Base-by-base conservation (phyloP, 805 yeast species). In the Wickerhamiella cacticola region DNA sequence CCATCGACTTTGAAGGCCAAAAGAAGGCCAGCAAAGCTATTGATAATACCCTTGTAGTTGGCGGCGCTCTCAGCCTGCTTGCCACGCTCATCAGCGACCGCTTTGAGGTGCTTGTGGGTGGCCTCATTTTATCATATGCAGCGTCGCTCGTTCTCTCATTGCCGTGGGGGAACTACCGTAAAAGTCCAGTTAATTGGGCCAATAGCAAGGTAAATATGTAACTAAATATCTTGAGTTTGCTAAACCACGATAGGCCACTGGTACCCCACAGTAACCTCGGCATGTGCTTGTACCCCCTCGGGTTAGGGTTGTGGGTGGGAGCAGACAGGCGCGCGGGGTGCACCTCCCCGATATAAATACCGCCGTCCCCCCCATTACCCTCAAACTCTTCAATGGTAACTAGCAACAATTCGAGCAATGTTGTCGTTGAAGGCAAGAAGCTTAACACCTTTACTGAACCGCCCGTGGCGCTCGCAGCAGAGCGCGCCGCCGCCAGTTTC, bases 401-500 rank as follows among this genome's bases (percentile, higher is more conserved):
- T 12, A 23, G 38, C 21, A 49, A 49, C 35, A 8, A 16, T 7
- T 40, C 54, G 2, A 42, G 48, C 28, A 49, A 54, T 29, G 52
- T 55, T 35, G 52, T 48, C 31, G 28, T 54, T 16, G 53, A 53
- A 24, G 58, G 58, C 36, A 52, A 52, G 48, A 42, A 51, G 40
- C 48, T 47, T 38, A 48, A 59, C 53, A 53, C 62, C 12, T 60
- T 56, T 51, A 57, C 58, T 2, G 67, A 67, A 55, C 70, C 72
- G 12, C 59, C 61, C 18, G 50, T 56, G 42, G 56, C 56, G 36
- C 59, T 70, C 55, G 65, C 62, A 26, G 60, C 51, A 46, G 74
- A 70, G 55, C 63, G 74, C 51, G 62, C 58, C 15, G 52, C 50
- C 19, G 65, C 69, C 23, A 50, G 54, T 28, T 70, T 70, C 56